phyloP scores from a whole-genome alignment of 2,329 filamentous ascomycete species.

The Alternaria dauci region DNA sequence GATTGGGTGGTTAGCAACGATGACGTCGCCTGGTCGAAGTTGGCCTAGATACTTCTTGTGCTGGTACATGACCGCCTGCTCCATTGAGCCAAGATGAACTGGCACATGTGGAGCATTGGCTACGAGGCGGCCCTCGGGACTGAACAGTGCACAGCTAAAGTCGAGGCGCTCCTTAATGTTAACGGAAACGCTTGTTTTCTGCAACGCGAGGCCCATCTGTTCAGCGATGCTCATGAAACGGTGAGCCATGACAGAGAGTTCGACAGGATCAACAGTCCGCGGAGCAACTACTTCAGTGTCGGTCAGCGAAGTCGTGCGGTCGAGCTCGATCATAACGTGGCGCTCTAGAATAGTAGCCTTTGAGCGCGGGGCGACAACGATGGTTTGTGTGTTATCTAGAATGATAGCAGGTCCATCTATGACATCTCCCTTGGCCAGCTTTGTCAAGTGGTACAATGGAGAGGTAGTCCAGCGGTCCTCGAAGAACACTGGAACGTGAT shows the following conservation, averaged over 20 bases:
- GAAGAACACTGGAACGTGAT: constrained; percentile 32
- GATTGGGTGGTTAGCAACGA: constrained; percentile 40
- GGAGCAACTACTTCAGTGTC: neutral
- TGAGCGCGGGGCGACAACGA: constrained; percentile 52
- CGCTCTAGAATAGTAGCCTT: constrained; percentile 50
- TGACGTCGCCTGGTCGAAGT: constrained; percentile 36
- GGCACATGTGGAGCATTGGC: constrained; percentile 41
- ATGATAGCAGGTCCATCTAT: constrained; percentile 45
- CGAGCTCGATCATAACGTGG: constrained; percentile 52
- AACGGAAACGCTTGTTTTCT: constrained; percentile 32
- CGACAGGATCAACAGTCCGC: constrained; percentile 12
- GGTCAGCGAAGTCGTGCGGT: neutral
- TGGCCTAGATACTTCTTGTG: constrained; percentile 29
- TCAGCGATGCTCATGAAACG: constrained; percentile 40
- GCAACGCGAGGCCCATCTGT: constrained; percentile 35
- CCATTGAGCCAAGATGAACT: constrained; percentile 37
- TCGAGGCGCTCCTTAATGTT: constrained; percentile 43
- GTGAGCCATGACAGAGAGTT: constrained; percentile 24
- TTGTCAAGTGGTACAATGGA: constrained; percentile 34
- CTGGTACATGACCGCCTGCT: constrained; percentile 39
- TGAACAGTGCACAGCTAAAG: constrained; percentile 37
- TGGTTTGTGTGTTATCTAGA: constrained; percentile 57
- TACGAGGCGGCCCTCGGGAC: constrained; percentile 31
- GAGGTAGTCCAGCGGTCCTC: constrained; percentile 27
- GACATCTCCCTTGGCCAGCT: constrained; percentile 24